phyloP scores from a whole-genome alignment of 352 stramenopile genomes.

The Phytopythium boreale region DNA sequence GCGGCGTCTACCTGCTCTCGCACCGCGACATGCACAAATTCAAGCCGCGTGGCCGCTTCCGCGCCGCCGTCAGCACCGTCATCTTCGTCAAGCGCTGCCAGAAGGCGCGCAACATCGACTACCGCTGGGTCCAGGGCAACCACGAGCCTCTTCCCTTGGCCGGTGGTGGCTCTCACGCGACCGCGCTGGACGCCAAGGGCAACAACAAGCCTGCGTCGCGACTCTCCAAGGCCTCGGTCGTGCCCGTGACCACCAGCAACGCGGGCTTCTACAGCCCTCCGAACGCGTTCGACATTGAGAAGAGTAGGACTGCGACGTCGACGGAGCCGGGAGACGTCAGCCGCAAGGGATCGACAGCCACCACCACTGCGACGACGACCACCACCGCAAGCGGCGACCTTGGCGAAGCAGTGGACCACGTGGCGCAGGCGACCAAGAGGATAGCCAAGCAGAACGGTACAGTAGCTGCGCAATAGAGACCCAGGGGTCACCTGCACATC shows the following conservation, averaged over 20 bases:
- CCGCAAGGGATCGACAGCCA: not conserved
- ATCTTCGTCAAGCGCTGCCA: slow-evolving; percentile 66
- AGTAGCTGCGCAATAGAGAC: not conserved
- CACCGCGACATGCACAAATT: slow-evolving; percentile 67
- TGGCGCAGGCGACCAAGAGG: not conserved
- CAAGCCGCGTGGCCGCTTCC: slow-evolving; percentile 34
- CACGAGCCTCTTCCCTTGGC: slow-evolving; percentile 2
- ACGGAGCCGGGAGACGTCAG: not conserved
- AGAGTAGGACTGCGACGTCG: not conserved
- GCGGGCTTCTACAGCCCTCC: not conserved
- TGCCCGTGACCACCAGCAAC: slow-evolving; percentile 32
- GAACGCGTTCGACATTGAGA: not conserved
- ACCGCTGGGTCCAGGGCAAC: slow-evolving; percentile 32
- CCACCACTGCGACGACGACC: not conserved
- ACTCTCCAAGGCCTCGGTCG: slow-evolving; percentile 56
- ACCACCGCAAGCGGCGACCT: not conserved
- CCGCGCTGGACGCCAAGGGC: slow-evolving; percentile 3
- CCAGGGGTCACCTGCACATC: not conserved
- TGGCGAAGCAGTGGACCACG: not conserved
- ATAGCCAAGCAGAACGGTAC: not conserved
- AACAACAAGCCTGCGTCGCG: not conserved
- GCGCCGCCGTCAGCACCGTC: slow-evolving; percentile 52
- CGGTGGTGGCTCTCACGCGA: not conserved
- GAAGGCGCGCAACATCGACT: slow-evolving; percentile 49
- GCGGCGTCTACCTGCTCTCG: slow-evolving; percentile 66